Percentiles rank a stretch among this genome's conserved stretches.
Evolutionary conservation across 176 grass and related monocot species (phyloP).

Genomic region (Zoysia pacifica): DNA sequence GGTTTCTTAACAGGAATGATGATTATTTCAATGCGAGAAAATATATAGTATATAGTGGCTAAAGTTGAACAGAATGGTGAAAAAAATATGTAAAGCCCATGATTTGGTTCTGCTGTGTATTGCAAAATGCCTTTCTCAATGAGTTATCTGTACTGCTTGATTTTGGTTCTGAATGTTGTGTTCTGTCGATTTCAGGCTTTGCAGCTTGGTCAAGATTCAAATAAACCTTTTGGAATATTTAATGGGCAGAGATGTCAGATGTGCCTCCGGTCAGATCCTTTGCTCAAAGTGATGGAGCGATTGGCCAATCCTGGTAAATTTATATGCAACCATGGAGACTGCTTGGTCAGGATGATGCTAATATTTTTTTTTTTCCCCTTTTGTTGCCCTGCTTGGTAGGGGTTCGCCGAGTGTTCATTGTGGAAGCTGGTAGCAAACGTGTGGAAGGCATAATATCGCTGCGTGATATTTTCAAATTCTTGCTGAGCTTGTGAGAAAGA

Average conservation of each 20-base stretch:
- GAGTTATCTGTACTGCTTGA: background rate
- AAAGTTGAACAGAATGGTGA: background rate
- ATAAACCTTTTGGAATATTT: conserved; percentile 67
- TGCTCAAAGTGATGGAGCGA: conserved; percentile 97
- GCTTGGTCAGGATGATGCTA: no score
- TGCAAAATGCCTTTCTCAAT: background rate
- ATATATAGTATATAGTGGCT: background rate
- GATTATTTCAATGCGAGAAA: background rate
- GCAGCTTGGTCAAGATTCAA: conserved; percentile 88
- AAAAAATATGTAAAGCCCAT: background rate
- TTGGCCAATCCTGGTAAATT: conserved; percentile 84
- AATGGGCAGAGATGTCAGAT: conserved; percentile 96
- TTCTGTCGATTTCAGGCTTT: conserved; percentile 60
- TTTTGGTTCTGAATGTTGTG: conserved; percentile 14
- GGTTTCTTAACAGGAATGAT: no score
- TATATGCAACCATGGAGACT: background rate
- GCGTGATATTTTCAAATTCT: conserved; percentile 86
- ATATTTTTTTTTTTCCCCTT: no score
- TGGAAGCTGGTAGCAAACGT: conserved; percentile 95
- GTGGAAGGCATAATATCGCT: conserved; percentile 97
- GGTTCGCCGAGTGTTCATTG: conserved; percentile 89
- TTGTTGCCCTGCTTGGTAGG: conserved; percentile 40
- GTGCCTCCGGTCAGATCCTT: conserved; percentile 89
- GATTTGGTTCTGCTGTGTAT: background rate
- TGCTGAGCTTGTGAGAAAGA: conserved; percentile 59